Conservation (phyloP, 2,329 filamentous ascomycete genomes). For the Neodidymelliopsis sp. region DNA sequence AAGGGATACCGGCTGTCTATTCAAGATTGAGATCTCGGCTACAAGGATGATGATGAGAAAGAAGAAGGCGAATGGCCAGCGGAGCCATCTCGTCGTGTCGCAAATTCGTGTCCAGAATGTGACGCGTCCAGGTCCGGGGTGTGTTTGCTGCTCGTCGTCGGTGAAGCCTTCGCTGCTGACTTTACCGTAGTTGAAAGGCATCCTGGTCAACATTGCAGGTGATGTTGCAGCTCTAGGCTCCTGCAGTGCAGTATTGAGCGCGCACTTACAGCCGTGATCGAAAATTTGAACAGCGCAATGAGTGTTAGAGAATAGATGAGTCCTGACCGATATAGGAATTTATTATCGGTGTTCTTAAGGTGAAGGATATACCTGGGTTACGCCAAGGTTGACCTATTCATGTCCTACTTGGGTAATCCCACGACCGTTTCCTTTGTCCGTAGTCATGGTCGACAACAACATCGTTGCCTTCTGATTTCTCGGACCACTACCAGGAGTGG, state of each 20-base stretch:
- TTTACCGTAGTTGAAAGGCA: slow-evolving; percentile 22
- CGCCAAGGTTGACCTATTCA: slow-evolving; percentile 16
- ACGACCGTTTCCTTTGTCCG: slow-evolving; percentile 7
- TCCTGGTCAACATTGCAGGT: slow-evolving; percentile 1
- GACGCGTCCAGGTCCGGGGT: not conserved
- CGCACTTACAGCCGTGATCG: too few relatives aligned
- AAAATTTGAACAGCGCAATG: too few relatives aligned
- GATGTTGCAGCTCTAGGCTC: too few relatives aligned
- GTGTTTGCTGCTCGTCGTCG: slow-evolving; percentile 1
- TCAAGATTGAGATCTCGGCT: slow-evolving; percentile 24
- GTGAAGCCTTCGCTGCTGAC: slow-evolving; percentile 19
- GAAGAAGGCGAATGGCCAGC: slow-evolving; percentile 21
- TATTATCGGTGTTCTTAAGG: not conserved
- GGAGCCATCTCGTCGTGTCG: slow-evolving; percentile 6
- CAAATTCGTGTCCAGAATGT: slow-evolving; percentile 1
- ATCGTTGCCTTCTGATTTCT: not conserved
- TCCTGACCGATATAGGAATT: too few relatives aligned
- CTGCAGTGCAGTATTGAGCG: too few relatives aligned
- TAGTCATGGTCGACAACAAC: not conserved
- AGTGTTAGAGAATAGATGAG: too few relatives aligned
- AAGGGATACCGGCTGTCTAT: slow-evolving; percentile 10
- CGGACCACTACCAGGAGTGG: not conserved
- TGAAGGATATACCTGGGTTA: not conserved
- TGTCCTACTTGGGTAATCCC: slow-evolving; percentile 16
- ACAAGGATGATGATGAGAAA: slow-evolving; percentile 19